phyloP scores from a whole-genome alignment of 192 early-diverging fungal genomes.

The Haplosporangium gracile region DNA sequence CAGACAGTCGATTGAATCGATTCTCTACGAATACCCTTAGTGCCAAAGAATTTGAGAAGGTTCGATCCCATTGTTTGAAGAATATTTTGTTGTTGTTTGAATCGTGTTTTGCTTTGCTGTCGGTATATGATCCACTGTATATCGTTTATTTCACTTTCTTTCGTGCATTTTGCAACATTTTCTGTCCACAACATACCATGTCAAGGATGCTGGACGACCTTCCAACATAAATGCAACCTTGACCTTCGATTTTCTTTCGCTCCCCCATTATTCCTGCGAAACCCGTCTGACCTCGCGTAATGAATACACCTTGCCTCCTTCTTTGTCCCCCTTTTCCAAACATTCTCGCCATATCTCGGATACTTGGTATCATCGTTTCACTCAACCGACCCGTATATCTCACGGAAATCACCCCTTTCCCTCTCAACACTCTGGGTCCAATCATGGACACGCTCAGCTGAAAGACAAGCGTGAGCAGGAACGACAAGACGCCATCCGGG shows the following conservation, averaged over 20 bases:
- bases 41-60: constrained; percentile 43
- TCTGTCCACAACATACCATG: neutral
- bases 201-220: neutral
- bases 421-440: neutral
- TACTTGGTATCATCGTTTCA: neutral
- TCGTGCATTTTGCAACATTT: neutral
- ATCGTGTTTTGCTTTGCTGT: neutral
- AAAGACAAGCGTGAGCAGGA: constrained; percentile 73
- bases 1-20: constrained; percentile 42
- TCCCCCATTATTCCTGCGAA: neutral
- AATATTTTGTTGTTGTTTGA: no score
- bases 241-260: neutral
- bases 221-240: neutral
- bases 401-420: neutral
- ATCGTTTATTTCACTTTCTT: neutral
- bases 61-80: constrained; percentile 6
- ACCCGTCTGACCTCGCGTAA: constrained; percentile 8
- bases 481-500: constrained; percentile 71
- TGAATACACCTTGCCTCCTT: neutral
- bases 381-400: neutral
- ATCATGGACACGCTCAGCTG: constrained; percentile 56
- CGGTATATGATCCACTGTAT: neutral
- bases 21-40: constrained; percentile 27
- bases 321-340: neutral
- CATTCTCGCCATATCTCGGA: neutral